phyloP scores from a whole-genome alignment of 2,329 filamentous ascomycete genomes.

The Rutstroemia sp. region DNA sequence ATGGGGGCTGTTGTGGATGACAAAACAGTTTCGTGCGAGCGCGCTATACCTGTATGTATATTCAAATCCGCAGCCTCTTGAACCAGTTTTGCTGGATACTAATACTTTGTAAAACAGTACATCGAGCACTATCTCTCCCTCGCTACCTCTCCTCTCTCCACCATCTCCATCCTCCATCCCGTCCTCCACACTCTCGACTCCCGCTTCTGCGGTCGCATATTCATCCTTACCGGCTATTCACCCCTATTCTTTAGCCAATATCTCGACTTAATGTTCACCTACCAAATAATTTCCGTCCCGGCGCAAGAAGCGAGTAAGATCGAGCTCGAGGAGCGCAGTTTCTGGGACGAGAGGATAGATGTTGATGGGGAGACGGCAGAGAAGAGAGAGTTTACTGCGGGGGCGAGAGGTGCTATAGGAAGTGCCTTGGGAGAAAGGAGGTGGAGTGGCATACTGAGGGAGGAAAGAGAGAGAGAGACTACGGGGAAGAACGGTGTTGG shows the following conservation, averaged over 20 bases:
- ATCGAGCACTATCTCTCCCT: conserved; percentile 60
- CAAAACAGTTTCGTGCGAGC: conserved; percentile 1
- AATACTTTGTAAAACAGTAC: conserved; percentile 42
- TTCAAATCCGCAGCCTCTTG: not conserved
- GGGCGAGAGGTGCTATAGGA: not conserved
- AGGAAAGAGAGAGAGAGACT: not conserved
- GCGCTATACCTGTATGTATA: conserved; percentile 9
- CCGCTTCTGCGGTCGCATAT: conserved; percentile 30
- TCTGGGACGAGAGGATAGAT: conserved; percentile 10
- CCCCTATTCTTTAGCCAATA: conserved; percentile 14
- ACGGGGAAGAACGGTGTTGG: not conserved
- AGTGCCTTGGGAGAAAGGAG: not conserved
- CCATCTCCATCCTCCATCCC: conserved; percentile 55
- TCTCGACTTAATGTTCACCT: conserved; percentile 7
- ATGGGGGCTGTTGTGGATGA: too few species aligned
- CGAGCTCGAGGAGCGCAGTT: not conserved
- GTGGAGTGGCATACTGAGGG: not conserved
- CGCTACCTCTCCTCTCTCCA: conserved; percentile 61
- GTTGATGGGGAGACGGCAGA: conserved; percentile 15
- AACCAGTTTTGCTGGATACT: not conserved
- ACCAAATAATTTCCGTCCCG: not conserved
- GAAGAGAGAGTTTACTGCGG: conserved; percentile 16
- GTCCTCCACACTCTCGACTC: conserved; percentile 35
- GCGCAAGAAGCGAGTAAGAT: not conserved
- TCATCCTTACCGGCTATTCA: conserved; percentile 5